Evolutionary conservation across 169 alveolate genomes (phyloP), one percentile per base, ranked within the genome.

Genomic region (Plasmodium blacklocki): DNA sequence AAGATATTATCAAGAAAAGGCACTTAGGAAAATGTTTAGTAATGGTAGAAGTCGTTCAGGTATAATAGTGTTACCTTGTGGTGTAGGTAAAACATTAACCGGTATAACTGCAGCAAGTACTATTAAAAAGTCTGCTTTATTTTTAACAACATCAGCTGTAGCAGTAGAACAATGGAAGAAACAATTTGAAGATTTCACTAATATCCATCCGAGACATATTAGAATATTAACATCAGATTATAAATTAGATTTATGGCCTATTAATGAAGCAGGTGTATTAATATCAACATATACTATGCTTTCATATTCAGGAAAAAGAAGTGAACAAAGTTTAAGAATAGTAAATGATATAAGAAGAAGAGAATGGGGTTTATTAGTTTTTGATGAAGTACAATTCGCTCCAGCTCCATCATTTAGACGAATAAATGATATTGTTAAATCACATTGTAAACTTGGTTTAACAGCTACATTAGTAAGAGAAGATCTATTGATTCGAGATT

Each of bases 391-490:
- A 18, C 99, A 99, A 85, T 98, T 98, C 73, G 99, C 98, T 15
- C 99, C 99, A 6, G 99, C 99, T 18, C 98, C 98, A 7, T 97
- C 98, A 54, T 99, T 99, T 94, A 93, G 99, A 58, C 88, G 96
- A 54, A 95, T 98, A 74, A 93, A 96, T 45, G 96, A 93, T 39
- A 94, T 91, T 54, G 97, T 96, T 49, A 95, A 97, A 80, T 95
- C 98, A 9, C 99, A 98, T 91, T 98, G 99, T 80, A 98, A 98
- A 88, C 93, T 98, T 52, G 99, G 99, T 1, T 95, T 99, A 26
- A 99, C 99, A 5, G 99, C 99, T 12, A 99, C 99, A 4, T 97
- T 99, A 50, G 99, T 98, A 32, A 95, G 99, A 96, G 99, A 99
- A 85, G 99, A 99, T 88, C 97, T 97, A 63, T 95, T 97, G 73